Evolutionary conservation across 2,329 filamentous ascomycete genomes (phyloP), one percentile per base, ranked within the genome.

Genomic region (Pseudogymnoascus sp.): DNA sequence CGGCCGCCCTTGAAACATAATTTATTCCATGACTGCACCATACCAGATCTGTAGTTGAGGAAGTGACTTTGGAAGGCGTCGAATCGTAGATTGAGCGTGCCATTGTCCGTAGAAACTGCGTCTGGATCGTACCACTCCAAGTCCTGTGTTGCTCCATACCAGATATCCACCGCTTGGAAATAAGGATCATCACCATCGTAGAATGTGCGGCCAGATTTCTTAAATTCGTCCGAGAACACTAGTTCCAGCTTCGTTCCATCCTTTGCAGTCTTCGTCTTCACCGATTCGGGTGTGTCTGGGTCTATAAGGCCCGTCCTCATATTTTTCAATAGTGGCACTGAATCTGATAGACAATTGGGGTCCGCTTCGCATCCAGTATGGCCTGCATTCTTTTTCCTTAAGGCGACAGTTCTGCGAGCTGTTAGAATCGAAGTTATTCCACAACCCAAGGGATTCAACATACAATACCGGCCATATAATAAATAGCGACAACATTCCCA

Each of bases 171-270:
- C 23, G 80, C 87, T 71, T 86, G 81, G 70, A 86, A 89, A 71
- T 80, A 90, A 0, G 87, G 81, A 71, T 90, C 87, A 69, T 90
- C 87, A 5, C 83, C 85, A 42, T 86, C 81, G 71, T 89, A 90
- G 69, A 90, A 90, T 2, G 86, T 87, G 60, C 87, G 81, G 16
- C 86, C 86, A 60, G 83, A 79, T 1, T 74, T 81, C 67, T 88
- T 88, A 74, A 90, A 90, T 70, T 90, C 87, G 71, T 90, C 87
- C 2, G 86, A 89, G 70, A 88, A 89, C 78, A 87, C 86, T 37
- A 90, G 77, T 37, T 83, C 81, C 75, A 86, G 81, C 16, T 80
- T 83, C 64, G 82, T 83, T 10, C 87, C 87, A 69, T 87, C 80
- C 21, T 77, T 75, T 1, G 81, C 77, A 60, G 73, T 87, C 68